Percentiles rank a stretch among this genome's conserved stretches.
Evolutionary conservation across 1,284 basidiomycete genomes (phyloP).

Genomic region (Rhodotorula sp.): DNA sequence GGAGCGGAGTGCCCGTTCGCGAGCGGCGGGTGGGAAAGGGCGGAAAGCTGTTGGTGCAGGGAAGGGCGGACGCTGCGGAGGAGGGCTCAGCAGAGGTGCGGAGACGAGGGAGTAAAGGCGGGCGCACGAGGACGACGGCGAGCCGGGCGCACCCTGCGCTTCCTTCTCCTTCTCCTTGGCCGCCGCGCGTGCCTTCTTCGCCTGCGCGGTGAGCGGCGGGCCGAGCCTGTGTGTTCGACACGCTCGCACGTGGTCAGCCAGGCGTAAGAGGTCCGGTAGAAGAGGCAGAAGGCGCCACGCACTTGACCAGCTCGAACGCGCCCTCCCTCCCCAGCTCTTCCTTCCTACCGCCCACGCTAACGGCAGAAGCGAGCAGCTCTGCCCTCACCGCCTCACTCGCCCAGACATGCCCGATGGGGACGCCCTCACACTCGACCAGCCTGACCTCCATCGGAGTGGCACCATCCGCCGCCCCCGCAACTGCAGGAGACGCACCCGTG

Average conservation of each 20-base stretch:
- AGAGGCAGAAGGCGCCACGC: background rate
- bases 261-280: background rate
- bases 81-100: background rate
- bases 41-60: background rate
- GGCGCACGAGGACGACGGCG: background rate
- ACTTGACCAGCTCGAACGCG: constrained; percentile 38
- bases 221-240: constrained; percentile 4
- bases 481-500: constrained; percentile 19
- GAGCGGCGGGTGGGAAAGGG: background rate
- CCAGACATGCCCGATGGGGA: constrained; percentile 65
- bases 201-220: constrained; percentile 6
- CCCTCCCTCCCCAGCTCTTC: constrained; percentile 11
- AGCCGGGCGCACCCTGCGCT: background rate
- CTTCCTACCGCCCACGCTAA: background rate
- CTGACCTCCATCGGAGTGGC: constrained; percentile 23
- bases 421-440: constrained; percentile 46
- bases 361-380: constrained; percentile 1
- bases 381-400: constrained; percentile 14
- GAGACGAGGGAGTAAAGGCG: background rate
- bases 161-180: constrained; percentile 6
- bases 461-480: constrained; percentile 10
- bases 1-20: background rate
- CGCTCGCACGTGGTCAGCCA: background rate
- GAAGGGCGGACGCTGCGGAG: constrained; percentile 3
- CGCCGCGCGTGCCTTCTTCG: constrained; percentile 10